Conservation (phyloP, 305 asterid species). For the Fraxinus floribunda region DNA sequence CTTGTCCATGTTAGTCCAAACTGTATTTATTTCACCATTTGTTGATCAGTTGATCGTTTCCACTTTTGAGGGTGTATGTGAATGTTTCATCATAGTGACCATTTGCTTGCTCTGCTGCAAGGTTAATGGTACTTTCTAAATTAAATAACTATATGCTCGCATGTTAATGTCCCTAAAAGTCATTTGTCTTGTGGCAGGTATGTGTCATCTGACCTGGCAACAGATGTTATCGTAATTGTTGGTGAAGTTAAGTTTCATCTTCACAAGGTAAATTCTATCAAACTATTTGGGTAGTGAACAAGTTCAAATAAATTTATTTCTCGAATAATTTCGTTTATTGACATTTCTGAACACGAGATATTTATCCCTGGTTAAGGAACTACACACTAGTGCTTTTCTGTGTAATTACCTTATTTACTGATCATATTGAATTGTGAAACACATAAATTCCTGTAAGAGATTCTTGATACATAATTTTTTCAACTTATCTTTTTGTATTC, state of each 20-base stretch:
- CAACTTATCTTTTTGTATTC: background rate
- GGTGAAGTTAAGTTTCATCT: conserved; percentile 72
- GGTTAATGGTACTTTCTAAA: background rate
- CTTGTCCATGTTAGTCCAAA: background rate
- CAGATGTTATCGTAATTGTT: conserved; percentile 58
- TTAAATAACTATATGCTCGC: background rate
- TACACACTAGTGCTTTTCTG: background rate
- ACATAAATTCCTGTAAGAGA: background rate
- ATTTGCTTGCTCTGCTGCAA: background rate
- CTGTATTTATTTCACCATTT: background rate
- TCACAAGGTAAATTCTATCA: conserved; percentile 65
- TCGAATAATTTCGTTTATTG: background rate
- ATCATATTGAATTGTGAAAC: background rate
- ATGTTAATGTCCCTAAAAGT: background rate
- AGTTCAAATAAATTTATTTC: background rate
- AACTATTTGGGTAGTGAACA: background rate
- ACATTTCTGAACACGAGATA: background rate
- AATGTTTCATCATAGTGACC: background rate
- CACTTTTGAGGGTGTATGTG: background rate
- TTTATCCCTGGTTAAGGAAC: background rate
- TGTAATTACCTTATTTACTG: background rate
- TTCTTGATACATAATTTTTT: background rate
- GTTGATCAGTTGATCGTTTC: background rate
- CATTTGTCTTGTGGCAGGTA: conserved; percentile 46
- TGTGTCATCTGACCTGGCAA: conserved; percentile 65